Evolutionary conservation across 306 rosid species (phyloP).

Genomic region (Castanospermum australe): DNA sequence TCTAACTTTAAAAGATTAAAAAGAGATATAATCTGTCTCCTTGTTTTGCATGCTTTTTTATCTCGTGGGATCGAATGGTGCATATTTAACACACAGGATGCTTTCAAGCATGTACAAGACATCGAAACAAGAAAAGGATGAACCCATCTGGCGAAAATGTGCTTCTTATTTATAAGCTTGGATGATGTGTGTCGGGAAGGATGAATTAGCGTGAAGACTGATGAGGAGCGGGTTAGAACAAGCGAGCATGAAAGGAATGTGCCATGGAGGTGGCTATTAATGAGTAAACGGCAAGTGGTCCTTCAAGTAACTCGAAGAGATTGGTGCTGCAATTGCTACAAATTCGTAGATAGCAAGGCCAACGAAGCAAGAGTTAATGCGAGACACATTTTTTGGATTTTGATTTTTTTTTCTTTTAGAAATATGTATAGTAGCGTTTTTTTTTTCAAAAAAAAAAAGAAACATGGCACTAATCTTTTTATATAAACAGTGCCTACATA

Average conservation of each 20-base stretch:
- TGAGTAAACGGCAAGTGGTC: constrained; percentile 28
- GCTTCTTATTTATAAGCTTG: not conserved
- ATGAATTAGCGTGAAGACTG: not conserved
- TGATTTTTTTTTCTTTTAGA: no score
- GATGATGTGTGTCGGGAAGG: not conserved
- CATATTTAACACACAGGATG: not conserved
- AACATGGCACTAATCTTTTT: no score
- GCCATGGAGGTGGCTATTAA: not conserved
- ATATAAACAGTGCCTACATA: no score
- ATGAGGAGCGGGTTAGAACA: not conserved
- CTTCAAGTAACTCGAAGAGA: not conserved
- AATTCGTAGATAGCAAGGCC: constrained; percentile 2
- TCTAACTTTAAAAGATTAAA: no score
- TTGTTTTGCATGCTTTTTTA: not conserved
- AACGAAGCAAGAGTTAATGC: constrained; percentile 27
- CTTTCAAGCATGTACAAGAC: not conserved
- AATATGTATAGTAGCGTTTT: no score
- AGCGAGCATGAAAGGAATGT: constrained; percentile 25
- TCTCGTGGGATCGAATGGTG: not conserved
- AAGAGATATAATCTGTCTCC: no score
- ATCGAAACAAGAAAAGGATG: not conserved
- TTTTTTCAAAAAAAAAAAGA: no score
- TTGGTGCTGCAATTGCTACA: not conserved
- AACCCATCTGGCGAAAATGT: not conserved
- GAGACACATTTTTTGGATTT: not conserved